phyloP scores from a whole-genome alignment of 2,329 filamentous ascomycete genomes.

The Fusarium brevicatenulatum region DNA sequence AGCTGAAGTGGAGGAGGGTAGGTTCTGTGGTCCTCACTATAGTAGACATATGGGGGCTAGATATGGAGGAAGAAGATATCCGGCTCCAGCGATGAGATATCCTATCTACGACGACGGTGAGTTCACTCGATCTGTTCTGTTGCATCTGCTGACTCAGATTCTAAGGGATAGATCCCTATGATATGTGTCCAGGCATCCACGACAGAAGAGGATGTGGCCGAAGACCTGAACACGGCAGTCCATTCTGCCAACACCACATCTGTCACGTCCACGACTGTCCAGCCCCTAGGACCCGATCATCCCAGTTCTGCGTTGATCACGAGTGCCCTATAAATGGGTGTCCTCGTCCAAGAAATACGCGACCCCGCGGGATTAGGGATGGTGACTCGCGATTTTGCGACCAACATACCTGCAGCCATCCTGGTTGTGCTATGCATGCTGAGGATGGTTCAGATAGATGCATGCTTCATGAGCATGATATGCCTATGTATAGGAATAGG shows the following conservation, averaged over 20 bases:
- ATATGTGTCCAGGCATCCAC: slow-evolving; percentile 11
- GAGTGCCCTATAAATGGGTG: slow-evolving; percentile 30
- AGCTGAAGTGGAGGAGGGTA: slow-evolving; percentile 29
- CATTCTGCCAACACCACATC: slow-evolving; percentile 37
- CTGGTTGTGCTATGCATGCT: slow-evolving; percentile 30
- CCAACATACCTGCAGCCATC: slow-evolving; percentile 31
- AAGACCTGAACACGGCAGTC: slow-evolving; percentile 8
- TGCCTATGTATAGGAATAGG: not conserved
- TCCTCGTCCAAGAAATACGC: slow-evolving; percentile 12
- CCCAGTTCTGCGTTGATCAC: slow-evolving; percentile 35
- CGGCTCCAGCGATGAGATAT: slow-evolving; percentile 23
- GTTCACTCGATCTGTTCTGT: not conserved
- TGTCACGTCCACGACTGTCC: slow-evolving; percentile 40
- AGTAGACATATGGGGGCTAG: slow-evolving; percentile 10
- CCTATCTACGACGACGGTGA: slow-evolving; percentile 40
- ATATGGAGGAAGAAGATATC: slow-evolving; percentile 14
- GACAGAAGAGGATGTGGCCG: slow-evolving; percentile 21
- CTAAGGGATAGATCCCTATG: slow-evolving; percentile 21
- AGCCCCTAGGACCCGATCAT: slow-evolving; percentile 16
- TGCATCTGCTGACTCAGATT: not conserved
- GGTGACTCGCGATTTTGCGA: slow-evolving; percentile 30
- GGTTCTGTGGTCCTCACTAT: slow-evolving; percentile 41
- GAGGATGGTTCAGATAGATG: slow-evolving; percentile 25
- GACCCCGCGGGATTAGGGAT: not conserved
- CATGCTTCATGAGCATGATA: slow-evolving; percentile 19